phyloP scores from a whole-genome alignment of 805 yeast genomes.

The Candida nemodendra region DNA sequence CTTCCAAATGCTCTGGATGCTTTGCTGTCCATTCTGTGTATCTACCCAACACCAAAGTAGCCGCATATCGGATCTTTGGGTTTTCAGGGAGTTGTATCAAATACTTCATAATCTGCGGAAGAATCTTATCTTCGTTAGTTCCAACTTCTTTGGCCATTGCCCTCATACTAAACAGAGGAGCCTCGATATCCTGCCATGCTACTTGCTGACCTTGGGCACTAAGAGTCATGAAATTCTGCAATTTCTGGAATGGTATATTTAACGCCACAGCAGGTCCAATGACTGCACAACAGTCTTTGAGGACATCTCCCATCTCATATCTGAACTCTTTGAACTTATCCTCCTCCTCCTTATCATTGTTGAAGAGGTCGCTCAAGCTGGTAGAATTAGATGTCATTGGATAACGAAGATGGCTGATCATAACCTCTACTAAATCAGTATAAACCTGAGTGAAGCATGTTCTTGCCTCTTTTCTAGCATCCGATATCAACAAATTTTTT shows the following conservation, averaged over 20 bases:
- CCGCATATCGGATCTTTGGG: constrained; percentile 85
- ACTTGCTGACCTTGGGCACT: constrained; percentile 34
- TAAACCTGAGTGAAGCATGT: constrained; percentile 53
- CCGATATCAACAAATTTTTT: constrained; percentile 66
- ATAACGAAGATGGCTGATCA: constrained; percentile 70
- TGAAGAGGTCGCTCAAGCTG: constrained; percentile 49
- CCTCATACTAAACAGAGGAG: constrained; percentile 84
- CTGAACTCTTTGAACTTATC: constrained; percentile 93
- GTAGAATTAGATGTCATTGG: constrained; percentile 47
- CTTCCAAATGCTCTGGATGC: constrained; percentile 79
- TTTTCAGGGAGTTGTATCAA: constrained; percentile 77
- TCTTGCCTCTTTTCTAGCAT: constrained; percentile 54
- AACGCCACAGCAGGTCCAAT: constrained; percentile 75
- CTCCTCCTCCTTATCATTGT: constrained; percentile 72
- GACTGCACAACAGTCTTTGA: constrained; percentile 92
- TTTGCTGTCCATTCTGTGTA: constrained; percentile 93
- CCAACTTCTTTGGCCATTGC: constrained; percentile 93
- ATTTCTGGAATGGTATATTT: constrained; percentile 62
- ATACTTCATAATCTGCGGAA: constrained; percentile 75
- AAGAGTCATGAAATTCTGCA: constrained; percentile 42
- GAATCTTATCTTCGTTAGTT: constrained; percentile 54
- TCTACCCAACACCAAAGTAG: constrained; percentile 90
- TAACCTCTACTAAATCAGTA: constrained; percentile 54
- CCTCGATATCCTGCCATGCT: constrained; percentile 88
- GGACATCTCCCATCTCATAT: constrained; percentile 96